These are phyloP conservation scores for Arthroderma uncinatum DNA, from an alignment of 2,329 filamentous ascomycete species.

Conservation along the genomic window DNA sequence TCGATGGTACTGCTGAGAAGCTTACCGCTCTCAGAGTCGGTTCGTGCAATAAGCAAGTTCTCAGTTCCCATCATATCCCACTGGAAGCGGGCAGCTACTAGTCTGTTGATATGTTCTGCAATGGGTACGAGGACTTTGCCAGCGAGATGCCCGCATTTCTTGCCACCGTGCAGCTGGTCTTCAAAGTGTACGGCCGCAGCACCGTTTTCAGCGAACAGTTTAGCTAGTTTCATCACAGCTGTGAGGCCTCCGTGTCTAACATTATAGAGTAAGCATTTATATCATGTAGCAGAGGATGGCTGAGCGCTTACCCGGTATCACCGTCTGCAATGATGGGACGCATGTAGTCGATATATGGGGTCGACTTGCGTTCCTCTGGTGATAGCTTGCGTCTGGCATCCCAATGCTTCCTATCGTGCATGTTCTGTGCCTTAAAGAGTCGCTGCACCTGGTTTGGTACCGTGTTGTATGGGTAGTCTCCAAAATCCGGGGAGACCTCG, in stretches of 20 bases:
- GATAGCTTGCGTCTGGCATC: constrained; percentile 70
- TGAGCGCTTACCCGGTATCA: constrained; percentile 63
- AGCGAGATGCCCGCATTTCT: constrained; percentile 94
- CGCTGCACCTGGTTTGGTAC: constrained; percentile 97
- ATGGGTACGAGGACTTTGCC: constrained; percentile 92
- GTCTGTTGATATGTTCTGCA: constrained; percentile 90
- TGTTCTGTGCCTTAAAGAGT: constrained; percentile 87
- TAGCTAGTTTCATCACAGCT: constrained; percentile 88
- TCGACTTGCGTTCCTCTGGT: constrained; percentile 57
- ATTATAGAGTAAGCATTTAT: not conserved
- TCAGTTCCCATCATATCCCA: constrained; percentile 98
- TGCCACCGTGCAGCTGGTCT: constrained; percentile 93
- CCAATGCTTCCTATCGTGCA: constrained; percentile 95
- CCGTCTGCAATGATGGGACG: constrained; percentile 93
- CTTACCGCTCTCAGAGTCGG: constrained; percentile 87
- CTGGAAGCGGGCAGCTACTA: constrained; percentile 85
- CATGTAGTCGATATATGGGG: constrained; percentile 82
- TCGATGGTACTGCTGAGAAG: constrained; percentile 85
- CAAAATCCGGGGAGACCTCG: constrained; percentile 94
- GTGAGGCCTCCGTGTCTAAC: constrained; percentile 74
- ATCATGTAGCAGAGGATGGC: not conserved
- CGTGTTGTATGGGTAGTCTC: constrained; percentile 98
- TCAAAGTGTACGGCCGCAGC: constrained; percentile 96
- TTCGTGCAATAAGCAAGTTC: constrained; percentile 87
- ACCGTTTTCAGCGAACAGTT: constrained; percentile 94